phyloP scores from a whole-genome alignment of 1,284 basidiomycete genomes.

The Omphalotus olearius region DNA sequence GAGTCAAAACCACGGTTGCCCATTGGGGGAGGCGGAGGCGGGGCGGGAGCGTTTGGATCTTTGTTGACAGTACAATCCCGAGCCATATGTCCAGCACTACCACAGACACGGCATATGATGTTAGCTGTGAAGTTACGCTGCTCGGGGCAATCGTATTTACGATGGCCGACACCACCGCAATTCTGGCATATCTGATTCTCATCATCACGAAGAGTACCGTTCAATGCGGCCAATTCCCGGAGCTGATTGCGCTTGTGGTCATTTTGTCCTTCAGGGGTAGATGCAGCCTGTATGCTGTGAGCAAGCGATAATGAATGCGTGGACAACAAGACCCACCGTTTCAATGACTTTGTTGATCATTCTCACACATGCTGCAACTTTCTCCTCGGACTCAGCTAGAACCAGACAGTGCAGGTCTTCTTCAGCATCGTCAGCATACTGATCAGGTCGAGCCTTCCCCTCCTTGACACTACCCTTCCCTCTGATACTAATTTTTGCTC shows the following conservation, averaged over 20 bases:
- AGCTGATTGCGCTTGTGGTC: slow-evolving; percentile 99
- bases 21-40: slow-evolving; percentile 36
- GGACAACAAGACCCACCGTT: slow-evolving; percentile 62
- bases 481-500: slow-evolving; percentile 97
- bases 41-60: slow-evolving; percentile 59
- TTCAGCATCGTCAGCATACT: slow-evolving; percentile 93
- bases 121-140: slow-evolving; percentile 96
- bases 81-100: slow-evolving; percentile 95
- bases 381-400: slow-evolving; percentile 88
- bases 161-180: slow-evolving; percentile 90
- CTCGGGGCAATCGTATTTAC: slow-evolving; percentile 96
- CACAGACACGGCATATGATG: slow-evolving; percentile 96
- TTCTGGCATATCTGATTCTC: slow-evolving; percentile 99
- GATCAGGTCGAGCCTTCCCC: slow-evolving; percentile 92
- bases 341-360: slow-evolving; percentile 99
- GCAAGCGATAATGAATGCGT: slow-evolving; percentile 2
- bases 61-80: slow-evolving; percentile 89
- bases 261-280: slow-evolving; percentile 98
- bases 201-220: slow-evolving; percentile 98
- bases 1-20: slow-evolving; percentile 84
- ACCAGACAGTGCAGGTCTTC: slow-evolving; percentile 99
- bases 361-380: slow-evolving; percentile 87
- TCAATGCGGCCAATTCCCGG: slow-evolving; percentile 94
- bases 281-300: slow-evolving; percentile 70
- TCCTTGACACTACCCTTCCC: slow-evolving; percentile 99